A percentile compares a stretch with the other conserved stretches of the same genome.
phyloP scores from a whole-genome alignment of 2,329 filamentous ascomycete species.

The Cadophora malorum region DNA sequence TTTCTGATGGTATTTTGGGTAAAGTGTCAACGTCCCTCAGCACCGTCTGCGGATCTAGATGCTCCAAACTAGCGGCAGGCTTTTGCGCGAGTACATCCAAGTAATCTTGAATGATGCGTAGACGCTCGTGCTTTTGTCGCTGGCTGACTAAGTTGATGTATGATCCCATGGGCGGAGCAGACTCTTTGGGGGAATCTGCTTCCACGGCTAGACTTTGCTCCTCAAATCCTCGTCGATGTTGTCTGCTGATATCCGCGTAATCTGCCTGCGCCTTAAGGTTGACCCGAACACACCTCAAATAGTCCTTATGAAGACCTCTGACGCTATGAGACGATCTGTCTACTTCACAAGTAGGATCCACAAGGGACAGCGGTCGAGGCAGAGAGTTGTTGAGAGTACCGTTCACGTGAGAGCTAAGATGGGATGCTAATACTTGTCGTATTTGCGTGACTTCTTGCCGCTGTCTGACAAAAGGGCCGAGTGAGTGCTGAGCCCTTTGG shows the following conservation, averaged over 20 bases:
- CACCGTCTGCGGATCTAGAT: slow-evolving; percentile 49
- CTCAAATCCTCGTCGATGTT: slow-evolving; percentile 27
- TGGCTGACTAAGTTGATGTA: slow-evolving; percentile 59
- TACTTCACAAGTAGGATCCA: slow-evolving; percentile 49
- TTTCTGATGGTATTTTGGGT: slow-evolving; percentile 41
- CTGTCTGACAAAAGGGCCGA: slow-evolving; percentile 61
- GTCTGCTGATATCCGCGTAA: slow-evolving; percentile 46
- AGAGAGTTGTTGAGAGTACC: slow-evolving; percentile 47
- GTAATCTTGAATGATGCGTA: slow-evolving; percentile 58
- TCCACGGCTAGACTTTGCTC: neutral
- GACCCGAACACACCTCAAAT: slow-evolving; percentile 58
- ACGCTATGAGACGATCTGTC: slow-evolving; percentile 47
- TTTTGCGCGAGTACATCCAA: slow-evolving; percentile 58
- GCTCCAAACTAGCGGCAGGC: slow-evolving; percentile 57
- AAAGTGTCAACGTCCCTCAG: slow-evolving; percentile 37
- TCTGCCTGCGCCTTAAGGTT: slow-evolving; percentile 59
- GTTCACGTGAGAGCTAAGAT: slow-evolving; percentile 56
- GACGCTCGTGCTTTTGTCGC: slow-evolving; percentile 57
- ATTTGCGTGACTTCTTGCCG: slow-evolving; percentile 64
- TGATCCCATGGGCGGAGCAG: slow-evolving; percentile 51
- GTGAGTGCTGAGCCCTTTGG: slow-evolving; percentile 50
- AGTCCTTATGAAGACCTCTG: slow-evolving; percentile 59
- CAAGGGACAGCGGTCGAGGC: slow-evolving; percentile 52
- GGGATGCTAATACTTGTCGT: slow-evolving; percentile 59
- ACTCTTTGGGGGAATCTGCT: slow-evolving; percentile 35